Evolutionary conservation across 805 yeast species (phyloP).

Genomic region (Soucietia sequanensis): DNA sequence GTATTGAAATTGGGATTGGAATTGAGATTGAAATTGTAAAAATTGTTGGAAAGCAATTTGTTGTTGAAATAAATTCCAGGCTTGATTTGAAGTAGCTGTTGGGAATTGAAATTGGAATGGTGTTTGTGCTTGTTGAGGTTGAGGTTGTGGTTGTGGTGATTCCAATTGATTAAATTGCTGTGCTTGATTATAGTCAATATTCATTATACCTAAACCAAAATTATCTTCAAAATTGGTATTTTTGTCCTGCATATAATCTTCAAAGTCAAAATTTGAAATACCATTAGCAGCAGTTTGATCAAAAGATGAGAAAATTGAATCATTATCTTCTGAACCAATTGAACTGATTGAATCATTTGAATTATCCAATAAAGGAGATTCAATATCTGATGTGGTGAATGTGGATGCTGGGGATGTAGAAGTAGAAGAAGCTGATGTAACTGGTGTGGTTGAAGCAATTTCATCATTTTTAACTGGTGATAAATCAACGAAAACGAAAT

Average conservation of each 20-base stretch:
- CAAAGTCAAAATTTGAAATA: constrained; percentile 5
- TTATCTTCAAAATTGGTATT: constrained; percentile 5
- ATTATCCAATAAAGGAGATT: constrained; percentile 6
- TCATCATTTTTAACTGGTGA: constrained; percentile 32
- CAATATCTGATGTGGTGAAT: constrained; percentile 2
- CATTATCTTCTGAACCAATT: constrained; percentile 14
- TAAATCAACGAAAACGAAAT: constrained; percentile 45
- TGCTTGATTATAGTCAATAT: constrained; percentile 14
- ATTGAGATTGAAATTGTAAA: constrained; percentile 6
- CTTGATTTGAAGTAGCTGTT: no score
- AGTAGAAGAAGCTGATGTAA: constrained; percentile 7
- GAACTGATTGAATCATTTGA: constrained; percentile 17
- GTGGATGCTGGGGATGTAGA: constrained; percentile 3
- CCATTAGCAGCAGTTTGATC: constrained; percentile 8
- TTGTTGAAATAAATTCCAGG: not conserved
- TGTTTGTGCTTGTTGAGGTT: constrained; percentile 6
- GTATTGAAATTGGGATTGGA: constrained; percentile 1
- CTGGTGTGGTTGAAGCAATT: constrained; percentile 5
- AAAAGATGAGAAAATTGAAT: constrained; percentile 15
- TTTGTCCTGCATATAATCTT: constrained; percentile 13
- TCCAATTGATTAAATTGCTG: constrained; percentile 4
- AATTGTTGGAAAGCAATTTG: constrained; percentile 5
- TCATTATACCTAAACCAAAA: constrained; percentile 31
- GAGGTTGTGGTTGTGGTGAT: constrained; percentile 7
- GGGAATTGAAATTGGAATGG: no score